Conservation (phyloP, 257 asterid genomes). For the Cinchona pubescens region DNA sequence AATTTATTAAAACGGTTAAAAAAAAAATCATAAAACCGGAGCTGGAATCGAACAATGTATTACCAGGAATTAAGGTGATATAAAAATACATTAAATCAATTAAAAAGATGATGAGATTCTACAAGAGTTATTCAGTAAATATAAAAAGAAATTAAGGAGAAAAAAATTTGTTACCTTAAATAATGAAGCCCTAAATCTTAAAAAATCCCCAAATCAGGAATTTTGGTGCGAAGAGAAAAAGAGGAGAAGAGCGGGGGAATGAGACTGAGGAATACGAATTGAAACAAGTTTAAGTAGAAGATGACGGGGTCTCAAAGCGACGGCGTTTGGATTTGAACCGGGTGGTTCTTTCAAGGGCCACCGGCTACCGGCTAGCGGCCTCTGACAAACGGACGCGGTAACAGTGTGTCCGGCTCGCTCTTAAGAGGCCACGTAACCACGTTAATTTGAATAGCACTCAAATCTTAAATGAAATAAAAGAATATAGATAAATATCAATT, state of each 20-base stretch:
- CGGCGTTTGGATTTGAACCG: background rate
- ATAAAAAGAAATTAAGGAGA: background rate
- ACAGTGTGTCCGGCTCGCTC: too few species aligned
- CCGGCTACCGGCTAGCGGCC: constrained; percentile 8
- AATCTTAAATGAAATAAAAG: too few species aligned
- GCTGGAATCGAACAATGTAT: background rate
- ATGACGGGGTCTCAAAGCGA: background rate
- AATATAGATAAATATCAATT: too few species aligned
- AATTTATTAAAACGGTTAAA: background rate
- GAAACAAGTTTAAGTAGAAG: background rate
- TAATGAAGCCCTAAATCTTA: constrained; percentile 9
- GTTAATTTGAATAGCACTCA: too few species aligned
- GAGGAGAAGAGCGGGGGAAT: background rate
- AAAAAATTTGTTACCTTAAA: constrained; percentile 4
- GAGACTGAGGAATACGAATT: background rate
- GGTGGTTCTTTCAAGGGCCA: background rate
- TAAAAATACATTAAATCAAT: background rate
- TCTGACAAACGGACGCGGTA: background rate
- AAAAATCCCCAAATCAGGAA: background rate
- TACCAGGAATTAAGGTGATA: background rate
- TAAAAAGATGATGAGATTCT: background rate
- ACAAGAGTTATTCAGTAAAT: background rate
- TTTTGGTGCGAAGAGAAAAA: background rate
- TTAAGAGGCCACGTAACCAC: too few species aligned
- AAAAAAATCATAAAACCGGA: background rate